Base-by-base conservation (phyloP, 805 yeast genomes). In the Saccharomycopsis sp. region DNA sequence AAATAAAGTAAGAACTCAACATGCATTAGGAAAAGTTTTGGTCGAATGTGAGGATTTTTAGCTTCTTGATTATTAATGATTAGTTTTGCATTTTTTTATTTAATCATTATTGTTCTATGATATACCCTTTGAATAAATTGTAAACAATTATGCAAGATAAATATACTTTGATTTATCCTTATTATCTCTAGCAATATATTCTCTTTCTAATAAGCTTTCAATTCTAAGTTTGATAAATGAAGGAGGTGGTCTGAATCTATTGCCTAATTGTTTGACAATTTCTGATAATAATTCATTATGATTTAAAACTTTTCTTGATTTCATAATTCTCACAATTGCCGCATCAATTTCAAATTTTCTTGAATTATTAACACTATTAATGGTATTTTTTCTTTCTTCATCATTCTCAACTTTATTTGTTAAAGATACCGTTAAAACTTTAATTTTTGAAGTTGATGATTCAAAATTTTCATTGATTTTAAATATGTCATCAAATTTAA, bases 281-380 rank as follows among this genome's bases (percentile, higher is more conserved):
- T 79, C 87, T 26, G 67, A 70, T n/a, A 83, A 62, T 39, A 87
- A 63, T 30, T 78, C 79, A 49, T 74, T 76, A 54, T 82, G 89
- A 20, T 57, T 63, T 40, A 79, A 50, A 1, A 66, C 59, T 49
- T 76, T 79, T 26, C 87, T 63, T 1, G 84, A 69, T 60, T 87
- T 87, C 89, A 87, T 78, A n/a, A 79, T 74, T 38, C 96, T 67
- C 4, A 87, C 94, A 41, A 87, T 71, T 0, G 94, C 92, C 1
- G 96, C 95, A 54, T 84, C 92, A 2, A 81, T 64, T 52, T 79
- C 83, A 41, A 69, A 67, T 44, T 74, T 67, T 42, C 95, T 66
- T 3, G 85, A 75, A 49, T 72, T 79, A 30, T 69, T 68, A 23
- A 85, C 64, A 28, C 65, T 60, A n/a, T 67, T 67, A 55, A 76